Conservation (phyloP, 2,329 filamentous ascomycete genomes). For the Aciculosporium take region DNA sequence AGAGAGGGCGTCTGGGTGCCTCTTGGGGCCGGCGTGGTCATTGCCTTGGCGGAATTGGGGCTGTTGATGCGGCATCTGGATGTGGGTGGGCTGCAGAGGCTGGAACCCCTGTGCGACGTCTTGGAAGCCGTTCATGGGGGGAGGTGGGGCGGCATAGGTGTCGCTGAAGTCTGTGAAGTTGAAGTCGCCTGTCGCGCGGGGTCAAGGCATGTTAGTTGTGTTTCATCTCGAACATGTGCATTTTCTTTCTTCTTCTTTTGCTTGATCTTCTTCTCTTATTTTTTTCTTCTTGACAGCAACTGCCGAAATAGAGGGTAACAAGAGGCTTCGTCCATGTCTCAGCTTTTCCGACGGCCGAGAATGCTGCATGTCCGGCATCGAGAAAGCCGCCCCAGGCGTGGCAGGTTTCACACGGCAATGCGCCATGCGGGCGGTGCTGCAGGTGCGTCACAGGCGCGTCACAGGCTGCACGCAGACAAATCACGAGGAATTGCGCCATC, state of each 20-base stretch:
- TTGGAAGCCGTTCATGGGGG: constrained; percentile 29
- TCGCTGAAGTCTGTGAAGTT: constrained; percentile 40
- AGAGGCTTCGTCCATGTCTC: too few relatives aligned
- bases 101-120: constrained; percentile 27
- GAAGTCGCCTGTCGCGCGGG: constrained; percentile 45
- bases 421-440: background rate
- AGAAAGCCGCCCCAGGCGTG: too few relatives aligned
- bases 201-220: constrained; percentile 10
- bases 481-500: constrained; percentile 53
- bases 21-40: constrained; percentile 27
- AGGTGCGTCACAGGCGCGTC: too few relatives aligned
- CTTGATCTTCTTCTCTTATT: too few relatives aligned
- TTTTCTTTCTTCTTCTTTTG: too few relatives aligned
- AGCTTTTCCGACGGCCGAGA: too few relatives aligned
- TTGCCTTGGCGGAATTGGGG: constrained; percentile 18
- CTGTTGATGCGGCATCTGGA: constrained; percentile 23
- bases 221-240: too few relatives aligned
- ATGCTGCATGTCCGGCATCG: too few relatives aligned
- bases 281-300: too few relatives aligned
- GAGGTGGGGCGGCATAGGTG: constrained; percentile 35
- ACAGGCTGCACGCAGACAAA: constrained; percentile 17
- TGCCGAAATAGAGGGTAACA: too few relatives aligned
- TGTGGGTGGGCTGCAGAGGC: constrained; percentile 38
- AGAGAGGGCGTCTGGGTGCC: constrained; percentile 28
- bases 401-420: too few relatives aligned